phyloP scores from a whole-genome alignment of 2,329 filamentous ascomycete genomes.

The Stagonosporopsis vannaccii region DNA sequence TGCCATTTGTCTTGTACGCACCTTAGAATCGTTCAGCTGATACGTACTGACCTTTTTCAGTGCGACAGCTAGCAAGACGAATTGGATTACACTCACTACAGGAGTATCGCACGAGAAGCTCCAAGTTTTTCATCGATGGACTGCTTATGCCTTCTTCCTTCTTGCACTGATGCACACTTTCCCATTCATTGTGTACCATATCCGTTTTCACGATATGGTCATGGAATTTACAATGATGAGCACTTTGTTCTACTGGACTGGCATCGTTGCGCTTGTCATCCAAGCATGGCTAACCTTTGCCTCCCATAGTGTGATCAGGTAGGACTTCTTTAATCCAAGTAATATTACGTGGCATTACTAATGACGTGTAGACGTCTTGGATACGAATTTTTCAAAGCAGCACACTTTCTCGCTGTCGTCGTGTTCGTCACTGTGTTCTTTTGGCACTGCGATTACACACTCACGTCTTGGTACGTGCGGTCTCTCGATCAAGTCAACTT shows the following conservation, averaged over 20 bases:
- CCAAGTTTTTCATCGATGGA: slow-evolving; percentile 49
- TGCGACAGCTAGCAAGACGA: slow-evolving; percentile 62
- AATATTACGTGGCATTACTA: background rate
- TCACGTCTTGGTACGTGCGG: slow-evolving; percentile 59
- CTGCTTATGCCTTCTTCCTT: slow-evolving; percentile 59
- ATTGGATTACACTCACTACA: slow-evolving; percentile 62
- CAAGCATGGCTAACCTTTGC: slow-evolving; percentile 65
- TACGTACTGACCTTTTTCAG: slow-evolving; percentile 30
- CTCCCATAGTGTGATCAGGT: slow-evolving; percentile 61
- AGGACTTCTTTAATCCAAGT: slow-evolving; percentile 7
- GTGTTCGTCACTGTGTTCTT: slow-evolving; percentile 68
- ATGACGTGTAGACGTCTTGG: slow-evolving; percentile 54
- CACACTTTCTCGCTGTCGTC: slow-evolving; percentile 61
- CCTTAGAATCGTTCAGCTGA: background rate
- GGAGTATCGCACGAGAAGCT: slow-evolving; percentile 66
- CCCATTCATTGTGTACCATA: slow-evolving; percentile 64
- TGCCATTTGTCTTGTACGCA: slow-evolving; percentile 39
- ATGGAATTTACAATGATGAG: slow-evolving; percentile 41
- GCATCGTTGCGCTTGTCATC: slow-evolving; percentile 61
- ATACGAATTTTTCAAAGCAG: slow-evolving; percentile 69
- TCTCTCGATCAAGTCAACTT: background rate
- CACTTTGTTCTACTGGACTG: slow-evolving; percentile 61
- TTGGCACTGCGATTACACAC: slow-evolving; percentile 64
- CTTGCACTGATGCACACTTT: slow-evolving; percentile 66
- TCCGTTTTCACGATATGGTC: slow-evolving; percentile 59